Percentiles rank a stretch among this genome's conserved stretches.
phyloP scores from a whole-genome alignment of 257 asterid species.

The Penstemon newberryi region DNA sequence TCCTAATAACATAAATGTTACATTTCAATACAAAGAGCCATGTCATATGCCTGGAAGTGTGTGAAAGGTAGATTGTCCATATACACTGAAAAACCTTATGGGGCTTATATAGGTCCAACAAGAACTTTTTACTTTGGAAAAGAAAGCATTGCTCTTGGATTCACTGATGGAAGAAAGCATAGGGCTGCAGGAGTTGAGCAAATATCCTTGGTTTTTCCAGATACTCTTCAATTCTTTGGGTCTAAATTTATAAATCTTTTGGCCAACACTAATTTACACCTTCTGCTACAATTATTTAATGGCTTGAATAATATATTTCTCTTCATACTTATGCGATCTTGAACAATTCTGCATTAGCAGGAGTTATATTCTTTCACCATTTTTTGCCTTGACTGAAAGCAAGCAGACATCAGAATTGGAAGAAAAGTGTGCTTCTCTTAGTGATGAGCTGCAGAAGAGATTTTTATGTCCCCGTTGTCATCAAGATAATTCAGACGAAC shows the following conservation, averaged over 20 bases:
- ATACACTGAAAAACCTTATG: constrained; percentile 24
- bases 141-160: no score
- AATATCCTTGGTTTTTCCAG: no score
- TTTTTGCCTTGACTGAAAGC: constrained; percentile 54
- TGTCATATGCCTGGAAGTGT: neutral
- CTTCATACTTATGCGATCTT: neutral
- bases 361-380: constrained; percentile 17
- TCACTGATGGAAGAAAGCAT: no score
- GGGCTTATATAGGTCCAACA: constrained; percentile 49
- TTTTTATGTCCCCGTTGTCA: constrained; percentile 61
- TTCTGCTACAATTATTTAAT: no score
- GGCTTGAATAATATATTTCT: no score
- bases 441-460: constrained; percentile 72
- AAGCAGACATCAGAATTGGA: constrained; percentile 69
- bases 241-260: no score
- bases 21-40: neutral
- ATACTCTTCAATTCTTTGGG: no score
- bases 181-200: no score
- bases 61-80: neutral
- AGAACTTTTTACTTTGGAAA: constrained; percentile 25
- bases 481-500: constrained; percentile 63
- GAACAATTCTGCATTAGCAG: constrained; percentile 24
- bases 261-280: no score
- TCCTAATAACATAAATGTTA: neutral
- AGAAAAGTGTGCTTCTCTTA: constrained; percentile 48